phyloP scores from a whole-genome alignment of 441 rosid genomes.

The Populus tomentosa region DNA sequence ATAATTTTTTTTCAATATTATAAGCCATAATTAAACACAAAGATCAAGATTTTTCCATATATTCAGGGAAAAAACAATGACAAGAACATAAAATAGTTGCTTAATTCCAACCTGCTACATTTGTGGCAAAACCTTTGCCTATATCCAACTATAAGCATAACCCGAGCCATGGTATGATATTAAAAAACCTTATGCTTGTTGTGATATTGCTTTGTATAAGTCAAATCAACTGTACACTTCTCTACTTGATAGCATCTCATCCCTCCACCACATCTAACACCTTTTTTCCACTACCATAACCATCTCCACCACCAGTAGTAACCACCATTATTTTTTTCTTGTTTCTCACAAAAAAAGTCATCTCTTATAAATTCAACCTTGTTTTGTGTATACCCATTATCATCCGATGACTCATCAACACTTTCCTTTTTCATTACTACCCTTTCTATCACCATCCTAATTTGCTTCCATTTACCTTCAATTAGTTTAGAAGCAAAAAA shows the following conservation, averaged over 20 bases:
- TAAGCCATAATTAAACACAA: neutral
- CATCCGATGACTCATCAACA: conserved; percentile 19
- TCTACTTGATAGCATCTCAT: conserved; percentile 50
- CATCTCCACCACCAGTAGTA: no score
- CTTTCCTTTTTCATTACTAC: conserved; percentile 22
- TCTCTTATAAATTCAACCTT: conserved; percentile 8
- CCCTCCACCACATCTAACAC: conserved; percentile 7
- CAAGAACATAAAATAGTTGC: neutral
- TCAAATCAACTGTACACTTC: conserved; percentile 44
- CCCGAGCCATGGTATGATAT: conserved; percentile 50
- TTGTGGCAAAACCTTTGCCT: conserved; percentile 66
- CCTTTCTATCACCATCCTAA: conserved; percentile 16
- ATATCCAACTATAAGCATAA: conserved; percentile 41
- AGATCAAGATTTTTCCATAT: neutral
- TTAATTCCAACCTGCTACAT: conserved; percentile 49
- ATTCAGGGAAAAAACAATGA: neutral
- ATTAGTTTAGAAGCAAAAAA: no score
- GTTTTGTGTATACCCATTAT: neutral
- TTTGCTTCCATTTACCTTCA: conserved; percentile 26
- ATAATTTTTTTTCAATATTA: neutral
- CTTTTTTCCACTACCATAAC: conserved; percentile 8
- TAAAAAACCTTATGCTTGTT: conserved; percentile 62
- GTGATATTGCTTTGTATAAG: conserved; percentile 44
- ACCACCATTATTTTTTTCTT: conserved; percentile 18
- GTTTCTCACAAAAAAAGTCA: neutral